phyloP scores from a whole-genome alignment of 2,329 filamentous ascomycete genomes.

The Camillea tinctor region DNA sequence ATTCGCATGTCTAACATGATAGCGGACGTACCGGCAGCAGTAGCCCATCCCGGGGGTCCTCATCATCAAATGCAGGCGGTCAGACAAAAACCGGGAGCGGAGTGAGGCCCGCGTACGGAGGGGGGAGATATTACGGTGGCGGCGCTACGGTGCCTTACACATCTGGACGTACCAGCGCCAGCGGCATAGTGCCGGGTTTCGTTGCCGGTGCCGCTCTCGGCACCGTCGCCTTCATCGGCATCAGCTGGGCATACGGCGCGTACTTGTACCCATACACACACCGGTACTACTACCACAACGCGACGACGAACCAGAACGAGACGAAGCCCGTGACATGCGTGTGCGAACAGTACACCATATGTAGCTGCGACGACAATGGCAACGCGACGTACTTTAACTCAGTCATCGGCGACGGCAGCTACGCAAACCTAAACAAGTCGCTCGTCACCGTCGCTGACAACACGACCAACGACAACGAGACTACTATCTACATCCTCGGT shows the following conservation, averaged over 20 bases:
- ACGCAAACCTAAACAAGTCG: constrained; percentile 56
- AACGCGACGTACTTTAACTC: constrained; percentile 58
- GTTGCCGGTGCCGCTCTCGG: constrained; percentile 52
- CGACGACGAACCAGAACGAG: constrained; percentile 52
- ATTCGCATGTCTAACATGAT: neutral
- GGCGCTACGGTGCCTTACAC: constrained; percentile 62
- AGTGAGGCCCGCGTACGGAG: constrained; percentile 55
- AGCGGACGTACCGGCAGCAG: constrained; percentile 3
- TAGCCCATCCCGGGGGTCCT: constrained; percentile 28
- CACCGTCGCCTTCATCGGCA: neutral
- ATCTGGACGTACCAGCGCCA: constrained; percentile 48
- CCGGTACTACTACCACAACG: constrained; percentile 49
- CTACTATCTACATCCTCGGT: constrained; percentile 71
- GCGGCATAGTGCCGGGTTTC: constrained; percentile 54
- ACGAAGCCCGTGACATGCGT: constrained; percentile 60
- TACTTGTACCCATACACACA: constrained; percentile 57
- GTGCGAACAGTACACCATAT: constrained; percentile 52
- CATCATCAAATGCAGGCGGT: constrained; percentile 46
- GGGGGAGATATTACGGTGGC: constrained; percentile 65
- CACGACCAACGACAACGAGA: constrained; percentile 47
- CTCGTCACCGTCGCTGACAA: constrained; percentile 61
- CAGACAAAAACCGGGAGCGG: constrained; percentile 58
- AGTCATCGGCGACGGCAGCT: constrained; percentile 65
- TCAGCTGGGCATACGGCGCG: constrained; percentile 37
- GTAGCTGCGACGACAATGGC: constrained; percentile 64